A percentile compares a stretch with the other conserved stretches of the same genome.
Evolutionary conservation across 352 stramenopile species (phyloP).

Genomic region (Thalassiosira hispida): DNA sequence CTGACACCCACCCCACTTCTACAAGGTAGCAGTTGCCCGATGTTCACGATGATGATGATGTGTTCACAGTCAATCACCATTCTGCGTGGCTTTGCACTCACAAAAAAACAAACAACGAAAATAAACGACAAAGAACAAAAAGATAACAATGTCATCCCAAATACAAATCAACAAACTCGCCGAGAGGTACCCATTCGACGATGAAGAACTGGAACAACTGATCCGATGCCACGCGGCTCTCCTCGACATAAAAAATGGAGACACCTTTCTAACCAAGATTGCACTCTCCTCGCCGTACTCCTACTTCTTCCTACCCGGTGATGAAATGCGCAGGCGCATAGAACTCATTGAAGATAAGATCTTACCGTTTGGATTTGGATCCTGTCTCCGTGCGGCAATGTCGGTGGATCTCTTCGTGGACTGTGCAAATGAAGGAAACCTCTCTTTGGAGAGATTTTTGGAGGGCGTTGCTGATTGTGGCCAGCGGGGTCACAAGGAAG

Average conservation of each 20-base stretch:
- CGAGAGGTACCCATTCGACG: slow-evolving; percentile 55
- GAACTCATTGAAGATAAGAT: slow-evolving; percentile 64
- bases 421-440: slow-evolving; percentile 32
- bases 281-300: slow-evolving; percentile 56
- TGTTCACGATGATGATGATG: no score
- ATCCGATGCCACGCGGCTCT: slow-evolving; percentile 51
- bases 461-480: slow-evolving; percentile 64
- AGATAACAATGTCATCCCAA: slow-evolving; percentile 40
- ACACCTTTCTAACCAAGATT: slow-evolving; percentile 55
- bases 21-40: no score
- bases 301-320: slow-evolving; percentile 61
- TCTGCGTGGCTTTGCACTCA: no score
- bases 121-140: not conserved
- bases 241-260: slow-evolving; percentile 32
- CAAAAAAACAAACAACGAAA: slow-evolving; percentile 4
- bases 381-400: slow-evolving; percentile 45
- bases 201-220: slow-evolving; percentile 60
- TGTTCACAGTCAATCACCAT: no score
- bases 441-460: slow-evolving; percentile 70
- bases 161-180: slow-evolving; percentile 52
- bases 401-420: slow-evolving; percentile 56
- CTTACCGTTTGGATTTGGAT: slow-evolving; percentile 51
- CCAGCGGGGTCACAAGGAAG: slow-evolving; percentile 56
- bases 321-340: slow-evolving; percentile 56
- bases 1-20: no score